phyloP scores from a whole-genome alignment of 352 stramenopile genomes.

The Hyphochytrium catenoides region DNA sequence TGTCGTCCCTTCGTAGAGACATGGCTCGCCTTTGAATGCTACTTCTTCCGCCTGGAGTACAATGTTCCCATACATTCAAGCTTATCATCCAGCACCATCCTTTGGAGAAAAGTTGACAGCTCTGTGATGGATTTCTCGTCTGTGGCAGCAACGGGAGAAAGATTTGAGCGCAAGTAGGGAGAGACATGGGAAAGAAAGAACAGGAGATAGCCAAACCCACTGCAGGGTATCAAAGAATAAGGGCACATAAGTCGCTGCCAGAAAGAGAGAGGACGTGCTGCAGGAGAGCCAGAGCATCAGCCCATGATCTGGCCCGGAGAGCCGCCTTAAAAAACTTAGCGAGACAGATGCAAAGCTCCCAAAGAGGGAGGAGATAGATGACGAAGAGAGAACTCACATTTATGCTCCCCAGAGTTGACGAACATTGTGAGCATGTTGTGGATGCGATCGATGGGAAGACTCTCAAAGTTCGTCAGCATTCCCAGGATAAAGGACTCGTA shows the following conservation, averaged over 20 bases:
- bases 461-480: slow-evolving; percentile 81
- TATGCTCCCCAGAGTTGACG: slow-evolving; percentile 30
- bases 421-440: slow-evolving; percentile 81
- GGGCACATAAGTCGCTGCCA: slow-evolving; percentile 4
- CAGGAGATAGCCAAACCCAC: too few species aligned
- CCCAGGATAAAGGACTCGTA: slow-evolving; percentile 81
- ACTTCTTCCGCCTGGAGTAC: slow-evolving; percentile 28
- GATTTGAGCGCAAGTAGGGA: too few species aligned
- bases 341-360: too few species aligned
- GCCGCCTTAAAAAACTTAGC: too few species aligned
- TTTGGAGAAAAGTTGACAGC: slow-evolving; percentile 29
- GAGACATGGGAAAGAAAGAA: too few species aligned
- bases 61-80: slow-evolving; percentile 33
- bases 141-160: too few species aligned
- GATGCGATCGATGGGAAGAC: slow-evolving; percentile 69
- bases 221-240: background rate
- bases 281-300: too few species aligned
- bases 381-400: slow-evolving; percentile 21
- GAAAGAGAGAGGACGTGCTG: too few species aligned
- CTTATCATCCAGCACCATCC: slow-evolving; percentile 34
- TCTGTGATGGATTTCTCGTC: slow-evolving; percentile 54
- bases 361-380: background rate
- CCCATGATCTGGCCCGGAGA: too few species aligned
- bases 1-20: too few species aligned
- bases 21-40: too few species aligned